Base-by-base conservation (phyloP, 352 stramenopile genomes). In the Phytopythium mirpurense region DNA sequence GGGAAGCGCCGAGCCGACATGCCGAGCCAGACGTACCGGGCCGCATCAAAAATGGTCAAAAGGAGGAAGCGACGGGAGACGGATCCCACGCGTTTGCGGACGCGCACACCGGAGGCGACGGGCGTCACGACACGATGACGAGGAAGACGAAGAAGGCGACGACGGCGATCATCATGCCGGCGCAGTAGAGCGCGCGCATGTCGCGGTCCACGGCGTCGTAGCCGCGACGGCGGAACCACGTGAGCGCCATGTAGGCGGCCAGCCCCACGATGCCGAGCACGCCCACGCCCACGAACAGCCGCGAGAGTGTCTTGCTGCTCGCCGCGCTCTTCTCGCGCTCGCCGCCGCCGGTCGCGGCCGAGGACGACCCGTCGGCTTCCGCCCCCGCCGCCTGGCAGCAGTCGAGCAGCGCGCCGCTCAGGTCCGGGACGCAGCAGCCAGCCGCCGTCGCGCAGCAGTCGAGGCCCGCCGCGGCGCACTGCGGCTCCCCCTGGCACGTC, bases 131-230 rank as follows among this genome's bases (percentile, higher is more conserved):
- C 26, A 67, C 74, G 41, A 73, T 58, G 32, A 86, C 65, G 31
- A 91, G 66, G 56, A 84, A 85, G 50, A 91, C 63, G 55, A 91
- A 91, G 54, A 88, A 86, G 40, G 44, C 71, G 34, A 80, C 60
- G n/a, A 87, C 57, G 16, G 83, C 60, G 35, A 85, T 53, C 60
- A 83, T 70, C 51, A 88, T 54, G 14, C 51, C 75, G 2, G 67
- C 74, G 55, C 80, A 91, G 62, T 78, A 86, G 54, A 80, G 74
- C 6, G 75, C 63, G 29, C 80, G 80, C 61, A 80, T 78, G 57
- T 91, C 80, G 40, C 57, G 50, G 51, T 76, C 67, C 32, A 92
- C 74, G 37, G 62, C 69, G 37, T 69, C 64, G 61, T 92, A 92
- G 45, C 85, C 62, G 50, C 77, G 79, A 24, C 81, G 81, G 29